Percentiles rank a stretch among this genome's conserved stretches.
Evolutionary conservation across 345 rosid species (phyloP).

Genomic region (Dovyalis caffra): DNA sequence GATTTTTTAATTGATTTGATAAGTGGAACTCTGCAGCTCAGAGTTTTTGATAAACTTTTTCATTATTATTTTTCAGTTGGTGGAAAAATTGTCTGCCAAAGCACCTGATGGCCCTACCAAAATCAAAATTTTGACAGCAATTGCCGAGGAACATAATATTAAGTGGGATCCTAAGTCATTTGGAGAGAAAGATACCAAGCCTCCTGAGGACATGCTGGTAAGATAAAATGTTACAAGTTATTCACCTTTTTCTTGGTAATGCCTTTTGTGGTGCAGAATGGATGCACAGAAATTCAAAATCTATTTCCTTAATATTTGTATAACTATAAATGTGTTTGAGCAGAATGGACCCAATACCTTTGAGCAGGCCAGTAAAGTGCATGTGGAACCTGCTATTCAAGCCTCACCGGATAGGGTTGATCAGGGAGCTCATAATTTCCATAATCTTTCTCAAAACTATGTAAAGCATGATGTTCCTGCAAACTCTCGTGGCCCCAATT

Average conservation of each 20-base stretch:
- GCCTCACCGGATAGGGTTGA: constrained; percentile 1
- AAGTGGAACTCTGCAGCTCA: background rate
- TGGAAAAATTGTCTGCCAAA: constrained; percentile 73
- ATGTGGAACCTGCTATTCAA: constrained; percentile 10
- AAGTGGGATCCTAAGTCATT: constrained; percentile 70
- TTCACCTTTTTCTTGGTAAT: background rate
- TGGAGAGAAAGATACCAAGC: constrained; percentile 51
- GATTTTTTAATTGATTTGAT: constrained; percentile 18
- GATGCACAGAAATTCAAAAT: constrained; percentile 6
- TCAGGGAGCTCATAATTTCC: constrained; percentile 27
- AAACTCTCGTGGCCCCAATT: constrained; percentile 28
- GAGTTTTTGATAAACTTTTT: constrained; percentile 10
- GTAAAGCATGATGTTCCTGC: constrained; percentile 31
- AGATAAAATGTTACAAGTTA: constrained; percentile 10
- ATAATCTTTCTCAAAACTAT: constrained; percentile 29
- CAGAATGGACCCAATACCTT: constrained; percentile 65
- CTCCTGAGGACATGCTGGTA: constrained; percentile 59
- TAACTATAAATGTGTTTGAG: constrained; percentile 17
- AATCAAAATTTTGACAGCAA: constrained; percentile 63
- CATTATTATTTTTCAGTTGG: constrained; percentile 44
- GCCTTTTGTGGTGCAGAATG: background rate
- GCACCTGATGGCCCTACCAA: constrained; percentile 87
- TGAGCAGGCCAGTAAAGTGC: constrained; percentile 19
- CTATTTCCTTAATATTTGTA: constrained; percentile 6
- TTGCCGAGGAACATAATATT: constrained; percentile 76